Conservation (phyloP, 2,329 filamentous ascomycete species). For the Calonectria fujianensis region DNA sequence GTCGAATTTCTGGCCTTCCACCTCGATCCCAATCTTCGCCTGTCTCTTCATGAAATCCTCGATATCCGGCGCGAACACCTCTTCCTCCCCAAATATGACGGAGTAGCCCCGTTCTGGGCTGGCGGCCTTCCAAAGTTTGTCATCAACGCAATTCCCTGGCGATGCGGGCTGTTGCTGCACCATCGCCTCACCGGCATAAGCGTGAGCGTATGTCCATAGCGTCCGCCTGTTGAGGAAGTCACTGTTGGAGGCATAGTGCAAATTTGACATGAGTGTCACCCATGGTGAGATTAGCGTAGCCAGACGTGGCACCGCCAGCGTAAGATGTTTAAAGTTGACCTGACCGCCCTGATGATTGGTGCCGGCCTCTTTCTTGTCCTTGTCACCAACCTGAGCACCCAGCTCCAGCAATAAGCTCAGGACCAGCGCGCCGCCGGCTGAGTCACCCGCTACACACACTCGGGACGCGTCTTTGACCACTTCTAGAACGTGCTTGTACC, state of each 20-base stretch:
- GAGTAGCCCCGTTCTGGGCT: slow-evolving; percentile 80
- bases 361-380: slow-evolving; percentile 45
- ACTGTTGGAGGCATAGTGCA: slow-evolving; percentile 80
- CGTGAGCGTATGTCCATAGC: slow-evolving; percentile 81
- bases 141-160: slow-evolving; percentile 81
- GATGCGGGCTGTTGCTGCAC: slow-evolving; percentile 68
- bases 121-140: slow-evolving; percentile 79
- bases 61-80: slow-evolving; percentile 85
- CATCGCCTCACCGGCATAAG: slow-evolving; percentile 74
- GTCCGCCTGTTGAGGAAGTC: slow-evolving; percentile 83
- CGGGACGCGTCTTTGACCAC: slow-evolving; percentile 74
- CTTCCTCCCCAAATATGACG: slow-evolving; percentile 84
- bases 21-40: slow-evolving; percentile 70
- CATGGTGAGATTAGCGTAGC: slow-evolving; percentile 88
- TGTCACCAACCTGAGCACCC: slow-evolving; percentile 60
- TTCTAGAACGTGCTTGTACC: slow-evolving; percentile 82
- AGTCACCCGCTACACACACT: slow-evolving; percentile 85
- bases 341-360: slow-evolving; percentile 40
- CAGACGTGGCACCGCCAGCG: slow-evolving; percentile 65
- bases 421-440: slow-evolving; percentile 84
- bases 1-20: slow-evolving; percentile 76
- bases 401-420: slow-evolving; percentile 83
- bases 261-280: slow-evolving; percentile 81
- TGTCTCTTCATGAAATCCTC: slow-evolving; percentile 75
- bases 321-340: slow-evolving; percentile 42